A percentile compares a stretch with the other conserved stretches of the same genome.
These are phyloP conservation scores for Rusavskia elegans DNA, from an alignment of 495 filamentous ascomycete genomes.

Conservation along the genomic window DNA sequence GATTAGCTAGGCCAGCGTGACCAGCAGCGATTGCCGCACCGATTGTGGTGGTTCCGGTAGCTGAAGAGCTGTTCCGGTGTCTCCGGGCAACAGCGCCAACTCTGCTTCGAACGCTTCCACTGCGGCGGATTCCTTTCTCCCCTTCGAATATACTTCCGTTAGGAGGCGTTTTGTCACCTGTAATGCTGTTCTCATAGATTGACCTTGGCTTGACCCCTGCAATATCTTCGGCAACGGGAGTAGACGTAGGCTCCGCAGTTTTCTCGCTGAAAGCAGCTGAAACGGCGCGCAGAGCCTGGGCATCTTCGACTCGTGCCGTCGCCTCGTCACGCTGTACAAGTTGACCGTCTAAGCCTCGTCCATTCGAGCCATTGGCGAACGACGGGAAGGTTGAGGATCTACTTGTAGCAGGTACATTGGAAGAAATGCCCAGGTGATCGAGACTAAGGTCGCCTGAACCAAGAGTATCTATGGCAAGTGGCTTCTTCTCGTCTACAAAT, in stretches of 20 bases:
- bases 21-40: slow-evolving; percentile 51
- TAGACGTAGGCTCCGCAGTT: slow-evolving; percentile 13
- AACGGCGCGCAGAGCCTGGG: slow-evolving; percentile 41
- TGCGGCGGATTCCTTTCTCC: slow-evolving; percentile 48
- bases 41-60: slow-evolving; percentile 50
- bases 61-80: slow-evolving; percentile 75
- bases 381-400: slow-evolving; percentile 10
- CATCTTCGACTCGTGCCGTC: slow-evolving; percentile 39
- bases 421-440: slow-evolving; percentile 58
- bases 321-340: slow-evolving; percentile 34
- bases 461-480: slow-evolving; percentile 73
- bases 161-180: slow-evolving; percentile 46
- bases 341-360: slow-evolving; percentile 13
- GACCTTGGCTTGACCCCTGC: slow-evolving; percentile 19
- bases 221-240: slow-evolving; percentile 15
- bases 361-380: slow-evolving; percentile 31
- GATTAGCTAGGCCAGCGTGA: slow-evolving; percentile 47
- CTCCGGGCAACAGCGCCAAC: slow-evolving; percentile 43
- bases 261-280: slow-evolving; percentile 44
- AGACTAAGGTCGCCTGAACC: slow-evolving; percentile 80
- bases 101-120: slow-evolving; percentile 69
- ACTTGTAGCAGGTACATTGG: slow-evolving; percentile 26
- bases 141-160: slow-evolving; percentile 53
- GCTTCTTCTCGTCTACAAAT: slow-evolving; percentile 35
- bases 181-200: slow-evolving; percentile 21